Conservation (phyloP, 2,329 filamentous ascomycete genomes). For the Gnomoniopsis smithogilvyi region DNA sequence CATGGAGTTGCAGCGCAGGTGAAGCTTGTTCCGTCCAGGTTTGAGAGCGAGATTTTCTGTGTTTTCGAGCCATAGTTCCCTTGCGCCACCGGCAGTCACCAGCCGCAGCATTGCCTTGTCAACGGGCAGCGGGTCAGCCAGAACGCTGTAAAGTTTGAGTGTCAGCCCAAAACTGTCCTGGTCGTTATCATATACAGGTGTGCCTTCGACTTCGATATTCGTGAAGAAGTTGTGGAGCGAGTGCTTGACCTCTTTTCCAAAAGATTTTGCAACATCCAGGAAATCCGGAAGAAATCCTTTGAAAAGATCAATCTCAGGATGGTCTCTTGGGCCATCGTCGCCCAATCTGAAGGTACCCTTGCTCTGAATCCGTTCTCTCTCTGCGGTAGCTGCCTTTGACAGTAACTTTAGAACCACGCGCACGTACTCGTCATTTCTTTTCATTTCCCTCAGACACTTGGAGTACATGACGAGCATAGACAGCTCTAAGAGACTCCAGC, state of each 20-base stretch:
- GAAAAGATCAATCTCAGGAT: constrained; percentile 36
- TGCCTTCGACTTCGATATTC: constrained; percentile 63
- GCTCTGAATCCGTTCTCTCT: constrained; percentile 45
- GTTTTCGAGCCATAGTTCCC: constrained; percentile 48
- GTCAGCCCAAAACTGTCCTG: constrained; percentile 73
- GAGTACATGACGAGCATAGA: constrained; percentile 85
- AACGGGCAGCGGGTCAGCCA: constrained; percentile 67
- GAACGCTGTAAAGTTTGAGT: constrained; percentile 66
- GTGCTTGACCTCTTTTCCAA: constrained; percentile 60
- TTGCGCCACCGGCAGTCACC: constrained; percentile 51
- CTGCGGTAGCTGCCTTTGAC: constrained; percentile 59
- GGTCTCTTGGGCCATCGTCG: constrained; percentile 22
- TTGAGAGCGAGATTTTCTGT: constrained; percentile 42
- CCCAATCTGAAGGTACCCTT: constrained; percentile 34
- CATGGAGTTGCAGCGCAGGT: constrained; percentile 47
- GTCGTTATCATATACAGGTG: constrained; percentile 65
- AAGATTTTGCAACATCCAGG: constrained; percentile 39
- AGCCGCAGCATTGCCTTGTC: constrained; percentile 64
- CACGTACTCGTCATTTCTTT: constrained; percentile 76
- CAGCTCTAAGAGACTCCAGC: constrained; percentile 77
- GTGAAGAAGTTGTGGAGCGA: constrained; percentile 73
- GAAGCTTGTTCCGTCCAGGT: constrained; percentile 49
- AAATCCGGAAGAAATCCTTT: constrained; percentile 47
- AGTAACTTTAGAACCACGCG: constrained; percentile 71
- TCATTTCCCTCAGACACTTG: constrained; percentile 73